Conservation (phyloP, 805 yeast species). For the Pichia paraexigua region DNA sequence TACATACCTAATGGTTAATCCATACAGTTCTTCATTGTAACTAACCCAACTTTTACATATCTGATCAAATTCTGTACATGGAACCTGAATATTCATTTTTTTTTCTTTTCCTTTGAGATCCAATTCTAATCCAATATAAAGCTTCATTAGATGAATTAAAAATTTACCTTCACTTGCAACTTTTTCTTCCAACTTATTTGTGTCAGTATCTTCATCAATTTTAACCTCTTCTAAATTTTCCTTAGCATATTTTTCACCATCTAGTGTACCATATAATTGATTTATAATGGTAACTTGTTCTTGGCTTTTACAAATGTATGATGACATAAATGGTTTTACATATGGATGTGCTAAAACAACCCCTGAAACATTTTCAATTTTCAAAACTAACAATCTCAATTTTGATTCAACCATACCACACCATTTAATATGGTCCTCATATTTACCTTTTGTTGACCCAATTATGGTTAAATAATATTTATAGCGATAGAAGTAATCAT, state of each 20-base stretch:
- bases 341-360: conserved; percentile 85
- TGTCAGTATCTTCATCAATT: conserved; percentile 25
- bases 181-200: conserved; percentile 21
- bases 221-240: conserved; percentile 27
- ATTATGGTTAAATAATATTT: conserved; percentile 80
- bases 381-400: conserved; percentile 71
- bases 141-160: conserved; percentile 55
- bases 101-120: conserved; percentile 44
- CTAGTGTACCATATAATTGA: conserved; percentile 46
- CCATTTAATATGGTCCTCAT: conserved; percentile 86
- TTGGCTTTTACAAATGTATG: conserved; percentile 36
- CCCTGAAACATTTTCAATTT: conserved; percentile 70
- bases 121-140: conserved; percentile 72
- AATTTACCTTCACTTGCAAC: conserved; percentile 20
- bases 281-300: conserved; percentile 29
- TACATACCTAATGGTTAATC: conserved; percentile 63
- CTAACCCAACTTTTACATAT: conserved; percentile 67
- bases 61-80: conserved; percentile 82
- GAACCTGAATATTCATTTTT: conserved; percentile 76
- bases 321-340: conserved; percentile 62
- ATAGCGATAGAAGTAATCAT: conserved; percentile 74
- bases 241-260: conserved; percentile 40
- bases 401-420: conserved; percentile 90
- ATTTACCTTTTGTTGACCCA: conserved; percentile 62
- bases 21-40: conserved; percentile 53